Base-by-base conservation (phyloP, 1,139 yeast species). In the Blastobotrys buckinghamii region DNA sequence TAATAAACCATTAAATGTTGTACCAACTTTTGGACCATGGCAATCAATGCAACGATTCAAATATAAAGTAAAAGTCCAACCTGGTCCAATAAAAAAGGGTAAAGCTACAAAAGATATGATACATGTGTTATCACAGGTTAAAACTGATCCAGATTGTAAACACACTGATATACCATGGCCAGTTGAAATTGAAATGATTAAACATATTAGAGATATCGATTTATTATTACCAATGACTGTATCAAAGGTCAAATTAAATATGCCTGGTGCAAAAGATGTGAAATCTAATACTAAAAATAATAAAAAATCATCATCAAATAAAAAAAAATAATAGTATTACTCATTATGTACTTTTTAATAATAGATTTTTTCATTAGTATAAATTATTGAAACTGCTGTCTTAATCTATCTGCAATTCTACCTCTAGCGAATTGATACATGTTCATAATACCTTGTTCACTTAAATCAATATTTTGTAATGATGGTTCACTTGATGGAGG, bases 1-100 rank as follows among this genome's bases (percentile, higher is more conserved):
- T 51, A 12, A 10, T 12, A 72, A 68, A 22, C 68, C 69, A 0
- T 56, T 82, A 13, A 87, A 81, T 45, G 79, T 85, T 7, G 78
- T 92, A 8, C 96, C 97, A 0, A 82, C 87, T 9, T 90, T 89
- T 73, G 97, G 92, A 0, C 98, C 98, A 1, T 94, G 97, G 96
- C 68, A 77, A 12, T 76, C 97, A 0, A 67, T 92, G 58, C 76
- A 73, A 53, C 84, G 84, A 63, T 78, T 76, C 67, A 84, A 86
- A 63, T 89, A 85, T 68, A 89, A 88, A 63, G 83, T 87, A 36
- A 90, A 92, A 65, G 69, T 92, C 38, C 88, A 82, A 57, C 94
- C 95, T 0, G 99, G 99, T 0, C 73, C 77, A 39, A 82, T 83
- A 26, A 92, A 94, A 65, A 92, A 90, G 66, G 96, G 97, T 2